Percentiles rank a stretch among this genome's conserved stretches.
phyloP scores from a whole-genome alignment of 257 asterid species.

The Eucommia ulmoides region DNA sequence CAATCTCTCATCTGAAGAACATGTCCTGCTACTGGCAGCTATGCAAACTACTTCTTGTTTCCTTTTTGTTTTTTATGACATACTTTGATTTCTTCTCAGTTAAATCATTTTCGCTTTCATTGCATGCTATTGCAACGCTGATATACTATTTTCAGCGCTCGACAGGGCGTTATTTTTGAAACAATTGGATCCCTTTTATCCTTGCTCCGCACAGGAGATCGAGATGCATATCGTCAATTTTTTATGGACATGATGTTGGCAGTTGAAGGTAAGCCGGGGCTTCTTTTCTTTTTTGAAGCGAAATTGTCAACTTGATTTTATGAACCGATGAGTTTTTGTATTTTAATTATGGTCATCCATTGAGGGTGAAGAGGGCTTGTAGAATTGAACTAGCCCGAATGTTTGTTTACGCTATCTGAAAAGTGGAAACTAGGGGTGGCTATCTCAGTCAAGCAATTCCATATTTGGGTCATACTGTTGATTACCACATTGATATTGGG shows the following conservation, averaged over 20 bases:
- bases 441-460: too few relatives aligned
- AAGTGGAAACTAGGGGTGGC: too few relatives aligned
- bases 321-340: background rate
- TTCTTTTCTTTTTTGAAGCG: too few relatives aligned
- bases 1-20: too few relatives aligned
- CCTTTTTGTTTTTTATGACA: background rate
- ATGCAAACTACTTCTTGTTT: too few relatives aligned
- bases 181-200: conserved; percentile 64
- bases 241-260: conserved; percentile 59
- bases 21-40: too few relatives aligned
- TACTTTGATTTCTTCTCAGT: background rate
- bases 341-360: too few relatives aligned
- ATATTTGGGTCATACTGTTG: too few relatives aligned
- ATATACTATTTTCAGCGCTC: conserved; percentile 30
- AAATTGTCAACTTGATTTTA: background rate
- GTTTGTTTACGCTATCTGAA: too few relatives aligned
- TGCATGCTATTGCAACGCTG: background rate
- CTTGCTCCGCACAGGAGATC: conserved; percentile 73
- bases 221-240: conserved; percentile 71
- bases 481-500: too few relatives aligned
- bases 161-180: conserved; percentile 56
- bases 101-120: background rate
- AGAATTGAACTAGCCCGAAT: too few relatives aligned
- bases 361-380: too few relatives aligned
- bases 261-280: conserved; percentile 43